Conservation (phyloP, 148 eudicot species). For the Drosera capensis region DNA sequence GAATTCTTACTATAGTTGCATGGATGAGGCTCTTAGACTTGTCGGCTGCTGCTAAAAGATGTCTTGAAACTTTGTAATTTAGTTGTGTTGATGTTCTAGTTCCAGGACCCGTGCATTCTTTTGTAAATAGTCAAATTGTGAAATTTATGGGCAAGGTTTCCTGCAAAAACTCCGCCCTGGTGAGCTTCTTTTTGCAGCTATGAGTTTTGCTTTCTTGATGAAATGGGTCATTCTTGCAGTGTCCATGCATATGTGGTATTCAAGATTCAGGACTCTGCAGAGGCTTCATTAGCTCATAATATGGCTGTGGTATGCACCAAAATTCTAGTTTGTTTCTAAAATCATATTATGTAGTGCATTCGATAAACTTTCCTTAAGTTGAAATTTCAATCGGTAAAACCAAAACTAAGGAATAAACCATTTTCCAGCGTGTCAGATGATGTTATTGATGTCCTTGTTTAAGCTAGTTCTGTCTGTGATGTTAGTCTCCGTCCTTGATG, state of each 20-base stretch:
- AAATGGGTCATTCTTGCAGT: constrained; percentile 28
- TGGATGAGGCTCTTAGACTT: too few relatives aligned
- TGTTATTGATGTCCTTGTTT: background rate
- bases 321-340: background rate
- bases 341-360: background rate
- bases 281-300: constrained; percentile 76
- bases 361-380: background rate
- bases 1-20: too few relatives aligned
- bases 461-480: background rate
- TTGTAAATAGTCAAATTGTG: too few relatives aligned
- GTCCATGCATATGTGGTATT: constrained; percentile 83
- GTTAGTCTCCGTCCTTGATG: constrained; percentile 1
- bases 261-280: constrained; percentile 65
- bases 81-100: too few relatives aligned
- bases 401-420: too few relatives aligned
- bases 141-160: too few relatives aligned
- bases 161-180: background rate
- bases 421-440: too few relatives aligned
- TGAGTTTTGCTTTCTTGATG: constrained; percentile 1
- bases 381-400: too few relatives aligned
- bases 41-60: too few relatives aligned
- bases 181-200: background rate
- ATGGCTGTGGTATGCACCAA: constrained; percentile 69
- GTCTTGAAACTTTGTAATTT: too few relatives aligned
- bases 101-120: too few relatives aligned